Evolutionary conservation across 192 early-diverging fungal genomes (phyloP).

Genomic region (Spizellomyces punctatus): DNA sequence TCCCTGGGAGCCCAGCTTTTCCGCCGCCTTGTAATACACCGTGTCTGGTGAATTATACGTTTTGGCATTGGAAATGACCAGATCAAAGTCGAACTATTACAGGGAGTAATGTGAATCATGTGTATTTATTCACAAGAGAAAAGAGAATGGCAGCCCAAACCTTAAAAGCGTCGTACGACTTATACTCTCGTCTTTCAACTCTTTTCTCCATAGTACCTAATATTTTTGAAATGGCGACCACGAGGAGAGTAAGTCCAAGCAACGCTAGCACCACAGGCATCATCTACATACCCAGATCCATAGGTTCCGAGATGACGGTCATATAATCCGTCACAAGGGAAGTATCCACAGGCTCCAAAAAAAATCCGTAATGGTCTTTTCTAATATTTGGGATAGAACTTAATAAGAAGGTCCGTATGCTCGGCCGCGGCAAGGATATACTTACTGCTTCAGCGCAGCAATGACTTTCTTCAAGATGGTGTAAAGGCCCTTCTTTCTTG

Average conservation of each 20-base stretch:
- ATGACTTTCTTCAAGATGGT: constrained; percentile 64
- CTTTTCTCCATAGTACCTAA: constrained; percentile 78
- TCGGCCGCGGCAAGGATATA: background rate
- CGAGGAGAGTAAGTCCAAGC: background rate
- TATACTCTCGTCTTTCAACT: constrained; percentile 64
- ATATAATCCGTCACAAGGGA: constrained; percentile 77
- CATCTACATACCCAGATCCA: constrained; percentile 72
- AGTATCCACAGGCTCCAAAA: constrained; percentile 84
- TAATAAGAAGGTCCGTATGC: background rate
- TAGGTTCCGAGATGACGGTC: constrained; percentile 76
- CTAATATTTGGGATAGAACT: constrained; percentile 28
- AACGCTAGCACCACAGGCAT: background rate
- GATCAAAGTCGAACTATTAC: constrained; percentile 64
- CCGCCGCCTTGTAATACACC: constrained; percentile 78
- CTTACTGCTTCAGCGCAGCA: constrained; percentile 66
- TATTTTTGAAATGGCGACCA: background rate
- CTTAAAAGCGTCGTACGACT: constrained; percentile 66
- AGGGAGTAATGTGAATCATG: constrained; percentile 4
- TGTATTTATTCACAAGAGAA: background rate
- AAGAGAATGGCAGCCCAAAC: constrained; percentile 11
- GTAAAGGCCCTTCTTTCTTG: constrained; percentile 62
- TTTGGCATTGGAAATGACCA: constrained; percentile 80
- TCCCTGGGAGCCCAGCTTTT: constrained; percentile 74
- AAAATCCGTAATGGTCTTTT: constrained; percentile 85
- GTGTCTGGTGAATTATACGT: constrained; percentile 84